phyloP scores from a whole-genome alignment of 129 eudicot species.

The Saposhnikovia divaricata region DNA sequence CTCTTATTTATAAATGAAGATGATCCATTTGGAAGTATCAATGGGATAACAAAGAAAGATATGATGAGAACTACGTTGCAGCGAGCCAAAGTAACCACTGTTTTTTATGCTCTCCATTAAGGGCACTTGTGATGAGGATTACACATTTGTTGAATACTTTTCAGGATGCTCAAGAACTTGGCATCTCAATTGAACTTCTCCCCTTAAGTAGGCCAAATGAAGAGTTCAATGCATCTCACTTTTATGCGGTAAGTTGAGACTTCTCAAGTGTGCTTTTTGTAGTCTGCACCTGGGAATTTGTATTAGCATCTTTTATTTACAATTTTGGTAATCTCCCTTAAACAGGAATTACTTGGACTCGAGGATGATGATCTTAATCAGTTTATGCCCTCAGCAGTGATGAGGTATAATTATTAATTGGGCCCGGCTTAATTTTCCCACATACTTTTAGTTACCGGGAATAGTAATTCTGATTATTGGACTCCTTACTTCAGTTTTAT shows the following conservation, averaged over 20 bases:
- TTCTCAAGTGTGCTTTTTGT: background rate
- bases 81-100: constrained; percentile 63
- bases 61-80: constrained; percentile 93
- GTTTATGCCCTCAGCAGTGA: constrained; percentile 63
- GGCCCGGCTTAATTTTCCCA: background rate
- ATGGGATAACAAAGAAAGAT: constrained; percentile 80
- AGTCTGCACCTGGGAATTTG: constrained; percentile 3
- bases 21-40: constrained; percentile 89
- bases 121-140: background rate
- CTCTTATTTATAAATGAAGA: constrained; percentile 88
- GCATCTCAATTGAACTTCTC: constrained; percentile 84
- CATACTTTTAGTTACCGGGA: background rate
- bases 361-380: constrained; percentile 72
- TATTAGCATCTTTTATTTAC: constrained; percentile 6
- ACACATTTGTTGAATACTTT: constrained; percentile 8
- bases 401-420: constrained; percentile 62
- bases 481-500: background rate
- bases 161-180: constrained; percentile 99
- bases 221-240: constrained; percentile 68
- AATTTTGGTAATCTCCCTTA: constrained; percentile 15
- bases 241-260: constrained; percentile 71
- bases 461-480: background rate
- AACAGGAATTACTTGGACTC: constrained; percentile 83
- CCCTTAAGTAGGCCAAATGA: constrained; percentile 69
- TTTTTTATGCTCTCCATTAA: background rate